Base-by-base conservation (phyloP, 176 grass and related monocot genomes). In the Carex myosuroides region DNA sequence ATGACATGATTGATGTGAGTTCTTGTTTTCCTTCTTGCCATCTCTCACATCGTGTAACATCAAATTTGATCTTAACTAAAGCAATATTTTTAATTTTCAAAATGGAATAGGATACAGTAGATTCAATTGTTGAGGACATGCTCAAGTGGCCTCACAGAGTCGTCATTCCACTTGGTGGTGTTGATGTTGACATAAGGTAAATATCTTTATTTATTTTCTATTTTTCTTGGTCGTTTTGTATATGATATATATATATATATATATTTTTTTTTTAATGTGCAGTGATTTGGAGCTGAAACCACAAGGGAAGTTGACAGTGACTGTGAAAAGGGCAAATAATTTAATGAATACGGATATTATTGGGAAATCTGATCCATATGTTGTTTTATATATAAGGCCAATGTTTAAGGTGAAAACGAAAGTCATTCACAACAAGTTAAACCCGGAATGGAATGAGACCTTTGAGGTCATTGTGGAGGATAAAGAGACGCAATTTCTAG, bases 331-430 rank as follows among this genome's bases (percentile, higher is more conserved):
- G 90, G 95, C 95, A 85, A 88, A 83, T 63, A 85, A 79, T 48
- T 87, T 98, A 85, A 93, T 69, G 70, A 98, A 98, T 16, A 85
- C 84, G 79, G 95, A 98, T 79, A 11, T 93, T 68, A 79, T 98
- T 58, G 95, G 95, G 74, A 98, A 98, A 95, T 98, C 95, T 80
- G 95, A 98, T 89, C 95, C 95, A 72, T 98, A 98, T 67, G 92
- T 95, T 37, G 70, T 84, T 64, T 79, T 98, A 21, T 98, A 98
- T 66, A 80, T 93, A 69, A 86, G 95, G 7, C 92, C 90, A 0
- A 95, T 93, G 73, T 91, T 98, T 84, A 98, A 98, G 79, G 92
- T 98, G 64, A 98, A 95, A 91, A 98, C 95, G 63, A 87, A 87
- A 91, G 91, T 91, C 42, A 91, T 92, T 59, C 88, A 90, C 61